Conservation (phyloP, 1,139 yeast genomes). For the Schwanniomyces etchellsii region DNA sequence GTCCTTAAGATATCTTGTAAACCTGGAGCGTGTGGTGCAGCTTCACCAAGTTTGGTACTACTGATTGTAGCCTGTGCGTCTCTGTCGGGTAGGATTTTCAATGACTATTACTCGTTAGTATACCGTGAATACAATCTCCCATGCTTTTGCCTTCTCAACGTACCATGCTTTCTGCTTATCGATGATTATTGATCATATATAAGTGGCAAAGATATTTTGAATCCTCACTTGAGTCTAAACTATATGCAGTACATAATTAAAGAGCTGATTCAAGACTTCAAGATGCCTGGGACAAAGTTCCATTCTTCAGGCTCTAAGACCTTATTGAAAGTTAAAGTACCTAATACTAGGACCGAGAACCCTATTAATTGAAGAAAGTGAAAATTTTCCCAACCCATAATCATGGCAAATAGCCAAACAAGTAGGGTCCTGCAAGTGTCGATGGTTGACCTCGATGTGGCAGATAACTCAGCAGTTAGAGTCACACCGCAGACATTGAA, state of each 20-base stretch:
- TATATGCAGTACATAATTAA: conserved; percentile 3
- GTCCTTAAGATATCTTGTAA: conserved; percentile 54
- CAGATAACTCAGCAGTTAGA: conserved; percentile 60
- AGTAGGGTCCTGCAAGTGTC: conserved; percentile 74
- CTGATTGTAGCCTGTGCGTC: conserved; percentile 35
- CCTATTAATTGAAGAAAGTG: conserved; percentile 58
- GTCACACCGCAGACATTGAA: conserved; percentile 76
- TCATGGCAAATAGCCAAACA: conserved; percentile 71
- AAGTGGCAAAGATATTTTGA: neutral
- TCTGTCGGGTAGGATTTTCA: conserved; percentile 47
- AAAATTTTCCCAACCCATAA: conserved; percentile 77
- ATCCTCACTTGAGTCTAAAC: neutral
- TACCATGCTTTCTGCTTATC: too few relatives aligned
- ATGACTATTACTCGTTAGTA: conserved; percentile 25
- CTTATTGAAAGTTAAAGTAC: conserved; percentile 72
- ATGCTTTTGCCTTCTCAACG: neutral
- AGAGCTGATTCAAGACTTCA: conserved; percentile 16
- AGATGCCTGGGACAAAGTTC: conserved; percentile 40
- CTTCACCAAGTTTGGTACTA: conserved; percentile 44
- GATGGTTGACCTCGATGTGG: conserved; percentile 75
- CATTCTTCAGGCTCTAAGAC: conserved; percentile 49
- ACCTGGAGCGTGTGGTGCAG: conserved; percentile 58
- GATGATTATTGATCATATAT: neutral
- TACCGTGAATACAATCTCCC: neutral
- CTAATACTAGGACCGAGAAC: conserved; percentile 58